A percentile compares a stretch with the other conserved stretches of the same genome.
Conservation (phyloP, 345 rosid genomes). For the Laguncularia racemosa region DNA sequence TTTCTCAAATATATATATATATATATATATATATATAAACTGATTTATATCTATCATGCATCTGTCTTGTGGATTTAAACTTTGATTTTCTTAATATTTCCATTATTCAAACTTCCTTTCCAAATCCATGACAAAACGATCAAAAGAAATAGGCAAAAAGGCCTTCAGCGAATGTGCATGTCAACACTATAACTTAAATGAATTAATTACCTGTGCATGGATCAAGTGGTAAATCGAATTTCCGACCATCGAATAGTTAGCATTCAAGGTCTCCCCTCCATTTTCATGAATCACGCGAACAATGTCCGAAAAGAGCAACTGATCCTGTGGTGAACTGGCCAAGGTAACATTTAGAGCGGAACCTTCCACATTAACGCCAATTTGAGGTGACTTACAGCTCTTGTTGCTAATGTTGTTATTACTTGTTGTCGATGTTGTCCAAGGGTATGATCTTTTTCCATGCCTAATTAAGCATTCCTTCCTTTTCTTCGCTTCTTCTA, state of each 20-base stretch:
- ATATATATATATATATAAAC: too few relatives aligned
- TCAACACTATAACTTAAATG: too few relatives aligned
- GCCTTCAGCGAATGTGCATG: not conserved
- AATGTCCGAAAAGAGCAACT: constrained; percentile 28
- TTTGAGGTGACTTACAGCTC: constrained; percentile 17
- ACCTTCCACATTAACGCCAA: constrained; percentile 29
- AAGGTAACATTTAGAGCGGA: constrained; percentile 27
- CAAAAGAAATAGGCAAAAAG: too few relatives aligned
- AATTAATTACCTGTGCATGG: constrained; percentile 35
- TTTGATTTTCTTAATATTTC: too few relatives aligned
- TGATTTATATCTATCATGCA: too few relatives aligned
- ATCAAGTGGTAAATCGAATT: constrained; percentile 23
- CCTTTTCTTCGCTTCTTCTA: constrained; percentile 26
- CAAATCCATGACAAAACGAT: not conserved
- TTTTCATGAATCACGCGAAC: constrained; percentile 33
- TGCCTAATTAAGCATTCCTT: constrained; percentile 16
- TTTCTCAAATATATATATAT: too few relatives aligned
- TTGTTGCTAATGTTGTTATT: not conserved
- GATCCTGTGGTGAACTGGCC: constrained; percentile 16
- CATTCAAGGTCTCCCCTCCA: constrained; percentile 27
- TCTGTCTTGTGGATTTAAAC: too few relatives aligned
- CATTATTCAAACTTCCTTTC: not conserved
- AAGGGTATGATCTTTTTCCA: constrained; percentile 19
- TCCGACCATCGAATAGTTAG: constrained; percentile 25
- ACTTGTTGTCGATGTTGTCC: not conserved